Evolutionary conservation across 1,284 basidiomycete species (phyloP).

Genomic region (Cryptococcus sp.): DNA sequence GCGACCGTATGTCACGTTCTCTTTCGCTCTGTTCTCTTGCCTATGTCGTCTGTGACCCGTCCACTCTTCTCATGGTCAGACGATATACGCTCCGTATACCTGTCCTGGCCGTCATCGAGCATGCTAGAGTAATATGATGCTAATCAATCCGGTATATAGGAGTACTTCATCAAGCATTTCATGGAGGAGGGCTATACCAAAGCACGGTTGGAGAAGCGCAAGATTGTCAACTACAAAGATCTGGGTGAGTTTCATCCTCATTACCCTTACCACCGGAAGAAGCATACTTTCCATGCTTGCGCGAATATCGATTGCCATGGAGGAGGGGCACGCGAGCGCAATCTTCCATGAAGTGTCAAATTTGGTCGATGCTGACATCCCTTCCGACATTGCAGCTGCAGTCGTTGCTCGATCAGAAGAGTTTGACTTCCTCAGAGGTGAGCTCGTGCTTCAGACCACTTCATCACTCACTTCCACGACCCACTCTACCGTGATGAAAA

Average conservation of each 20-base stretch:
- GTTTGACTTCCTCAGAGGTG: slow-evolving; percentile 50
- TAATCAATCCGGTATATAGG: slow-evolving; percentile 26
- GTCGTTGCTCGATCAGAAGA: slow-evolving; percentile 45
- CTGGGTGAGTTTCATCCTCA: slow-evolving; percentile 33
- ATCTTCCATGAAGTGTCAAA: not conserved
- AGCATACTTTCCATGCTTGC: not conserved
- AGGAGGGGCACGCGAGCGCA: no score
- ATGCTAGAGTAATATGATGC: not conserved
- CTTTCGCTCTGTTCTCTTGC: not conserved
- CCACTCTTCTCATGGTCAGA: no score
- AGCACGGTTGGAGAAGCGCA: slow-evolving; percentile 52
- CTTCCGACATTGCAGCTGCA: slow-evolving; percentile 23
- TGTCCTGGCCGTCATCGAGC: not conserved
- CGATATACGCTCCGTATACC: not conserved
- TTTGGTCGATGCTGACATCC: not conserved
- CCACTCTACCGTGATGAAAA: slow-evolving; percentile 27
- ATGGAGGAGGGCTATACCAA: slow-evolving; percentile 53
- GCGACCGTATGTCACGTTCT: slow-evolving; percentile 47
- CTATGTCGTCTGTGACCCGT: no score
- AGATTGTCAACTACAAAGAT: slow-evolving; percentile 53
- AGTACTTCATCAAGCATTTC: slow-evolving; percentile 54
- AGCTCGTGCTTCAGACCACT: slow-evolving; percentile 12
- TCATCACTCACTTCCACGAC: slow-evolving; percentile 2
- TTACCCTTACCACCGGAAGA: not conserved
- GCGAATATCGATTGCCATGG: no score